Percentiles rank a stretch among this genome's conserved stretches.
Conservation (phyloP, 768 basidiomycete genomes). For the Pleurotus giganteus region DNA sequence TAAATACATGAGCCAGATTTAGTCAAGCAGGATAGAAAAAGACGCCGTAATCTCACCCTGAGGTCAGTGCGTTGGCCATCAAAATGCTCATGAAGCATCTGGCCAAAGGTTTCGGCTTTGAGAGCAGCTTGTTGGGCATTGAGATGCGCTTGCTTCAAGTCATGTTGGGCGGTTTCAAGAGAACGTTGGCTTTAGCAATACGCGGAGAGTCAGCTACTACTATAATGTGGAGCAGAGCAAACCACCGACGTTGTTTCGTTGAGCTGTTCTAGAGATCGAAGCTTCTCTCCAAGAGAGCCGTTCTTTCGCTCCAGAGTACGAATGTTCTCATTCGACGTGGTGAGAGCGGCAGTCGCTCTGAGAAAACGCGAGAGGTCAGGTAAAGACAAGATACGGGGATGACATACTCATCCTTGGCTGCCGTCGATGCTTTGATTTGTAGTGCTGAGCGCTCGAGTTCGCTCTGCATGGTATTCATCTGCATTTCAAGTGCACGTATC, state of each 20-base stretch:
- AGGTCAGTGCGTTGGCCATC: conserved; percentile 40
- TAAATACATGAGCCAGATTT: not conserved
- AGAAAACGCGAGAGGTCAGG: not conserved
- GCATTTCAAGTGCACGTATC: not conserved
- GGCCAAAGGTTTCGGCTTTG: not conserved
- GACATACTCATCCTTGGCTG: not conserved
- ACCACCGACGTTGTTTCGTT: not conserved
- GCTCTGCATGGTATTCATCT: conserved; percentile 1
- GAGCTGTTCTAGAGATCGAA: not conserved
- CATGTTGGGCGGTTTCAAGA: not conserved
- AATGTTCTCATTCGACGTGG: not conserved
- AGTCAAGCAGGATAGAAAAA: conserved; percentile 1
- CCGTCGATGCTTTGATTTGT: not conserved
- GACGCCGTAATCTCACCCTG: conserved; percentile 8
- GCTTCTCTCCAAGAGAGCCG: not conserved
- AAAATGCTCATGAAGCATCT: conserved; percentile 26
- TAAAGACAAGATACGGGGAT: not conserved
- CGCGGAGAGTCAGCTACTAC: not conserved
- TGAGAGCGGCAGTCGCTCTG: not conserved
- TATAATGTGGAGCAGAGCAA: not conserved
- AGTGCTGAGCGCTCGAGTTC: conserved; percentile 1
- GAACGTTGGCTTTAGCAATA: not conserved
- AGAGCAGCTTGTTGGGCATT: not conserved
- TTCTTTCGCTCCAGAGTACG: not conserved
- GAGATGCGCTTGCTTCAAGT: not conserved